These are phyloP conservation scores for Mucuna pruriens DNA, from an alignment of 306 rosid genomes.

Conservation along the genomic window DNA sequence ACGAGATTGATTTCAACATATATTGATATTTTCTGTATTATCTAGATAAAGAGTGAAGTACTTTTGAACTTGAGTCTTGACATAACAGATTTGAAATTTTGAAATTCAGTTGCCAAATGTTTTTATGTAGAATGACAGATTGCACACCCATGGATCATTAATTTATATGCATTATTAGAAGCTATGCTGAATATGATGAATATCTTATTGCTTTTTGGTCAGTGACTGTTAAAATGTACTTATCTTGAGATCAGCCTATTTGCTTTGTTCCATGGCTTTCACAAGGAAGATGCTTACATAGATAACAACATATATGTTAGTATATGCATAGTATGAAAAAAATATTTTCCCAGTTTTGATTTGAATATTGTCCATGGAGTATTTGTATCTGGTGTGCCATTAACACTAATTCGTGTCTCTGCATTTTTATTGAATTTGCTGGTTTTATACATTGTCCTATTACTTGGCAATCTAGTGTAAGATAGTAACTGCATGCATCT, in stretches of 20 bases:
- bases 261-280: conserved; percentile 34
- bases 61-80: conserved; percentile 1
- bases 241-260: background rate
- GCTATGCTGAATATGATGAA: background rate
- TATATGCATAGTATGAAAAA: background rate
- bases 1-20: background rate
- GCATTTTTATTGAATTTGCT: background rate
- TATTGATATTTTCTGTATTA: background rate
- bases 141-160: background rate
- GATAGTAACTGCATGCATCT: conserved; percentile 23
- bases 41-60: background rate
- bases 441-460: background rate
- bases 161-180: background rate
- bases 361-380: conserved; percentile 13
- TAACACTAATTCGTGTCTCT: conserved; percentile 15
- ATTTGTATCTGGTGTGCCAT: conserved; percentile 23
- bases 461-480: background rate
- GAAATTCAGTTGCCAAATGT: background rate
- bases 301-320: background rate
- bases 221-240: background rate
- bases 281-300: background rate
- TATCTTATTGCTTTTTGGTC: background rate
- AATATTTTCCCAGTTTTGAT: conserved; percentile 12
- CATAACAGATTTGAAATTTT: background rate
- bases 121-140: background rate